Conservation (phyloP, 257 asterid species). For the Nemophila menziesii region DNA sequence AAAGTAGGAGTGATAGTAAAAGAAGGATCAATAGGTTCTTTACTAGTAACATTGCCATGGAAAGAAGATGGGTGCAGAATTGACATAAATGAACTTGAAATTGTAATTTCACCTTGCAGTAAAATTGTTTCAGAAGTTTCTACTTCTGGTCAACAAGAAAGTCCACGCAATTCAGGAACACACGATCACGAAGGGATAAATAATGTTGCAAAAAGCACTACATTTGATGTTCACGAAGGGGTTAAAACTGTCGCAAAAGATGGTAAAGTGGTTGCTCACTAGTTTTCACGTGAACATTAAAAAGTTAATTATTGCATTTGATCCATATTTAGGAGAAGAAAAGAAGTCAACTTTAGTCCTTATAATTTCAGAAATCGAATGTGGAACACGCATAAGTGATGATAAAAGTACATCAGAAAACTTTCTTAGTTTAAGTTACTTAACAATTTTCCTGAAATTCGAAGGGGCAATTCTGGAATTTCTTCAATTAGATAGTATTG, state of each 20-base stretch:
- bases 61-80: conserved; percentile 74
- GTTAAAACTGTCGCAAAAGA: conserved; percentile 87
- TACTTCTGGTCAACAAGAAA: conserved; percentile 19
- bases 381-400: conserved; percentile 74
- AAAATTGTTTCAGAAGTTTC: conserved; percentile 23
- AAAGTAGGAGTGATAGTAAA: conserved; percentile 41
- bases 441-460: conserved; percentile 64
- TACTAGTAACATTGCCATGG: conserved; percentile 83
- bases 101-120: conserved; percentile 59
- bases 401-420: conserved; percentile 41
- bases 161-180: conserved; percentile 23
- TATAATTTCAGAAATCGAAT: conserved; percentile 70
- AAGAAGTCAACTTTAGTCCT: conserved; percentile 52
- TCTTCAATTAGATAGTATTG: conserved; percentile 43
- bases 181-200: conserved; percentile 26
- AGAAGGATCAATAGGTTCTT: conserved; percentile 91
- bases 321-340: conserved; percentile 52
- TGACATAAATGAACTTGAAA: conserved; percentile 84
- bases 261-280: conserved; percentile 89
- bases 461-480: conserved; percentile 79
- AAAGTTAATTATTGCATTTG: conserved; percentile 75
- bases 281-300: conserved; percentile 70
- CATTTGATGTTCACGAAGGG: conserved; percentile 94
- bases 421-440: conserved; percentile 64
- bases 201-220: conserved; percentile 22